Evolutionary conservation across 495 filamentous ascomycete genomes (phyloP), one percentile per base, ranked within the genome.

Genomic region (Aspergillus bridgeri): DNA sequence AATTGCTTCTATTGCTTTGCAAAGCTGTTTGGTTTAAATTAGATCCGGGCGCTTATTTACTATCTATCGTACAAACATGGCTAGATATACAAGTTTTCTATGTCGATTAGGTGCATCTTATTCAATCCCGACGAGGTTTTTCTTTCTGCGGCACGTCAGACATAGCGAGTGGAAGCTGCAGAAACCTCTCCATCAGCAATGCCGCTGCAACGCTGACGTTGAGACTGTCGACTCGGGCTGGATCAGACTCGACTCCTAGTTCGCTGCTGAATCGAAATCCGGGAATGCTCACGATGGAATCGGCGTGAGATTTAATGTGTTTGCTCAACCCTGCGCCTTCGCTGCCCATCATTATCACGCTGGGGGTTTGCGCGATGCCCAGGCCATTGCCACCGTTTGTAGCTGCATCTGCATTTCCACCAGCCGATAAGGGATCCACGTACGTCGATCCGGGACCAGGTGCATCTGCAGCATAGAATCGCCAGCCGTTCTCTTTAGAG

Each of bases 131-230:
- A 22, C 51, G n/a, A 21, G 21, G 2, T n/a, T 13, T 29, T 43
- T 19, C n/a, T 18, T 23, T 71, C 58, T 58, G 61, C 3, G 48
- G 51, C 11, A 66, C 51, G 20, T 63, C 60, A n/a, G 69, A 62
- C 42, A 79, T 51, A 20, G 65, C 66, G 27, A 79, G 60, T 19
- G 75, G 76, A 42, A 69, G 66, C 20, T 74, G 75, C 61, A 88
- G 61, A 58, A 90, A 83, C 56, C 80, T 80, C 60, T 86, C 80
- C 71, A 86, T 86, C 44, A 96, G 69, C 38, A 96, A 68, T 5
- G 82, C 90, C 5, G 87, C 83, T n/a, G 92, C 92, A 17, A 92
- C 90, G 60, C 87, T 87, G 4, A 96, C 92, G 66, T 96, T 96
- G 64, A 96, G 75, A 71, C 90, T 94, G 59, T 96, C 92, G 38